Evolutionary conservation across 176 grass and related monocot genomes (phyloP), one percentile per base, ranked within the genome.

Genomic region (Poa annua): DNA sequence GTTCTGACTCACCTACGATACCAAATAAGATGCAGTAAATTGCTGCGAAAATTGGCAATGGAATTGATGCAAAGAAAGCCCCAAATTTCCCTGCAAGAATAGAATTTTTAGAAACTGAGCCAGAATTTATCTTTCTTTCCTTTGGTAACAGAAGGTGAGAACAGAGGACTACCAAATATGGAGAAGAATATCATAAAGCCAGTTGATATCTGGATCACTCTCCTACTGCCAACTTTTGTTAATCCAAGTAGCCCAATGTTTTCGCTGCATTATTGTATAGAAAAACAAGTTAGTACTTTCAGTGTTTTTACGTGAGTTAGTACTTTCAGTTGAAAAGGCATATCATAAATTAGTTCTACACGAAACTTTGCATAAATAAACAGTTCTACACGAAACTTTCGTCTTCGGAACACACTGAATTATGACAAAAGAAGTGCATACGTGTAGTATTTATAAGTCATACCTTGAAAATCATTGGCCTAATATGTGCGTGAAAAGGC

Each of bases 171-270:
- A 99, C 97, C 97, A 92, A 99, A 90, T 78, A 99, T 86, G 83
- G 93, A 92, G 83, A 96, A 99, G 86, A 99, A 99, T 60, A 99
- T 80, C 97, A 99, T 99, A 87, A 96, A 99, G 78, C 88, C 97
- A 41, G 93, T 89, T 68, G 97, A 99, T 82, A 99, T 91, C 85
- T 99, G 89, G 83, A 99, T 88, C 29, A 94, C 87, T 84, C 96
- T 87, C 60, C 96, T 90, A 38, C 96, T 99, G 76, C 96, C 96
- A 83, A 96, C 93, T 93, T 90, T 90, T 8, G 96, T 96, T 67
- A 99, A 71, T 29, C 97, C 97, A 85, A 99, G 80, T 19, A 99
- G 88, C 45, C 97, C 97, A 66, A 99, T 78, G 76, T 99, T 99
- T 84, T 88, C 93, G 66, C 97, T 99, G 80, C 81, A 95, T 90